Base-by-base conservation (phyloP, 306 rosid species). In the Corylus avellana region DNA sequence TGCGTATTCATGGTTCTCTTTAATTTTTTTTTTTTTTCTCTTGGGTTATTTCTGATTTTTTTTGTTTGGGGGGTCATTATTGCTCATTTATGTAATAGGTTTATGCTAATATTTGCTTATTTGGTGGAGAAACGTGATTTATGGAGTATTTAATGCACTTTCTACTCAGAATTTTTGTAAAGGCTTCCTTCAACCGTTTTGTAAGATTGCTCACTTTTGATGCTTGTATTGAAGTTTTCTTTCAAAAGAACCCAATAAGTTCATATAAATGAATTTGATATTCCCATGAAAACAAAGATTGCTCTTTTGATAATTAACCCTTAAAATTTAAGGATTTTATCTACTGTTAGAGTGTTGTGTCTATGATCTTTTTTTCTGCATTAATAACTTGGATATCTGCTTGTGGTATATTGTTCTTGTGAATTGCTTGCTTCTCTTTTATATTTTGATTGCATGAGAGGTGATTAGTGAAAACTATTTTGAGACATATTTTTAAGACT, bases 361-460 rank as follows among this genome's bases (percentile, higher is more conserved):
- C 54, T 25, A n/a, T 25, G 27, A 50, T 63, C n/a, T 44, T 74
- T 54, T 73, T 5, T 47, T 37, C 29, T 16, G 8, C 71, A 29
- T 27, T 68, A 42, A 78, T 50, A 50, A 59, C 77, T 48, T 18
- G 25, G 25, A 16, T 39, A 29, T 73, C 46, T 48, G 46, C 57
- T 49, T 48, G 8, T 39, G 77, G 22, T 17, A 16, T 66, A 37
- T 14, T 56, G 29, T 74, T 74, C 47, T 42, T 16, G 53, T 63
- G 27, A 71, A 32, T 72, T 74, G 54, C 32, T 56, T 32, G 35
- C 35, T 32, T 32, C 35, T 29, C 48, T 73, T 4, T 73, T 70
- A 18, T 20, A 49, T 73, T 13, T 49, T 70, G 74, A 78, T 78
- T 70, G 79, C 73, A 37, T 67, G 79, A 71, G 73, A 55, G 39